Conservation (phyloP, 306 rosid species). For the Cicer arietinum region DNA sequence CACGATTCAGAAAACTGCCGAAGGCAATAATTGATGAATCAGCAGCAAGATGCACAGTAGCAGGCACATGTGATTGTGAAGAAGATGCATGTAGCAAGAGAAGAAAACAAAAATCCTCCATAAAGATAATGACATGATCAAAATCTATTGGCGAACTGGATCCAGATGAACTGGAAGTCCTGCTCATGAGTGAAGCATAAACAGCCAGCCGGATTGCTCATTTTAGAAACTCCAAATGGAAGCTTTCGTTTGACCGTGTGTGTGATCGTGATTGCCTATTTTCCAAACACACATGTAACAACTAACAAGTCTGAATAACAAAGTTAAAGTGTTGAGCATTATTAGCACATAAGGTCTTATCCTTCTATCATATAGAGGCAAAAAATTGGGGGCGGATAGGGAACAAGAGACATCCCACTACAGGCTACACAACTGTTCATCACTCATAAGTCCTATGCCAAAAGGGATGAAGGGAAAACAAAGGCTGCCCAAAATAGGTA, state of each 20-base stretch:
- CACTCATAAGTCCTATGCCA: neutral
- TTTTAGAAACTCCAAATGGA: too few relatives aligned
- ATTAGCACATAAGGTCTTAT: neutral
- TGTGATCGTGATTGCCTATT: too few relatives aligned
- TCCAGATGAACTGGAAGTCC: neutral
- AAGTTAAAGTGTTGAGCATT: neutral
- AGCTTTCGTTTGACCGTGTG: too few relatives aligned
- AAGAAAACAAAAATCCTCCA: neutral
- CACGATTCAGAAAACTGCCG: neutral
- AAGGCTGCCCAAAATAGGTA: neutral
- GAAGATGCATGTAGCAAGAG: conserved; percentile 1
- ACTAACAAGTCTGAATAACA: neutral
- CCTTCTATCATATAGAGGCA: neutral
- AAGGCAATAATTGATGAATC: neutral
- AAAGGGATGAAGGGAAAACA: neutral
- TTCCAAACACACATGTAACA: too few relatives aligned
- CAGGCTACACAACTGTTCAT: too few relatives aligned
- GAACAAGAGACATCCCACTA: too few relatives aligned
- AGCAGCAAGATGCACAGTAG: neutral
- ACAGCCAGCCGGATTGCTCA: neutral
- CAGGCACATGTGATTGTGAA: conserved; percentile 8
- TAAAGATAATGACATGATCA: conserved; percentile 5
- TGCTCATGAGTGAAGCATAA: too few relatives aligned
- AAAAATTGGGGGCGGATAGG: neutral
- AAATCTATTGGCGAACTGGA: neutral